A percentile compares a stretch with the other conserved stretches of the same genome.
Conservation (phyloP, 163 green algal species). For the Scenedesmus sp. region DNA sequence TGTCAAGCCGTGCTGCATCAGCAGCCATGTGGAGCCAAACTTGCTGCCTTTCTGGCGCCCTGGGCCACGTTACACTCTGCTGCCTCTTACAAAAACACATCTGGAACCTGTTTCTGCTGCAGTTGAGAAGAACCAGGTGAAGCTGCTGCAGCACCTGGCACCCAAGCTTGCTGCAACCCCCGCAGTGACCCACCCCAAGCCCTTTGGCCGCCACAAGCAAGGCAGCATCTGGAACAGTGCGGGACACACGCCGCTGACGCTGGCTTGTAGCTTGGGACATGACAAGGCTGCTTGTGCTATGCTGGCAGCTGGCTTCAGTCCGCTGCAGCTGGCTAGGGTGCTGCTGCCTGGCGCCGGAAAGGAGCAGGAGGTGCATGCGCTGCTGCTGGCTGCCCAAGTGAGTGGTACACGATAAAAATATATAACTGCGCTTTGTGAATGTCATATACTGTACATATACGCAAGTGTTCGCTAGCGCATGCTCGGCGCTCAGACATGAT, state of each 20-base stretch:
- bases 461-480: too few relatives aligned
- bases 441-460: too few relatives aligned
- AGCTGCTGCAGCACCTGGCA: slow-evolving; percentile 27
- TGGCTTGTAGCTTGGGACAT: slow-evolving; percentile 9
- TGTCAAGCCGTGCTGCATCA: too few relatives aligned
- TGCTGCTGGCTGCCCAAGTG: slow-evolving; percentile 39
- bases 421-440: neutral
- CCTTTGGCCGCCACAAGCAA: neutral
- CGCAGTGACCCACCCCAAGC: neutral
- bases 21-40: too few relatives aligned
- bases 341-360: neutral
- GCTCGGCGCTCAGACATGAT: too few relatives aligned
- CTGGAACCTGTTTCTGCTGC: neutral
- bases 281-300: neutral
- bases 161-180: neutral
- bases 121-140: slow-evolving; percentile 35
- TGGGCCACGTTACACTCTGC: neutral
- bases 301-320: slow-evolving; percentile 23
- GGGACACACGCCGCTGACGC: slow-evolving; percentile 26
- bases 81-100: neutral
- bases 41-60: neutral
- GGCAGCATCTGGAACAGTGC: slow-evolving; percentile 15
- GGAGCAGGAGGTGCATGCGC: slow-evolving; percentile 22
- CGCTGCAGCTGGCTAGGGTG: slow-evolving; percentile 27
- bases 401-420: neutral